Evolutionary conservation across 192 early-diverging fungal species (phyloP), one percentile per base, ranked within the genome.

Genomic region (Rhizoclosmatium globosum): DNA sequence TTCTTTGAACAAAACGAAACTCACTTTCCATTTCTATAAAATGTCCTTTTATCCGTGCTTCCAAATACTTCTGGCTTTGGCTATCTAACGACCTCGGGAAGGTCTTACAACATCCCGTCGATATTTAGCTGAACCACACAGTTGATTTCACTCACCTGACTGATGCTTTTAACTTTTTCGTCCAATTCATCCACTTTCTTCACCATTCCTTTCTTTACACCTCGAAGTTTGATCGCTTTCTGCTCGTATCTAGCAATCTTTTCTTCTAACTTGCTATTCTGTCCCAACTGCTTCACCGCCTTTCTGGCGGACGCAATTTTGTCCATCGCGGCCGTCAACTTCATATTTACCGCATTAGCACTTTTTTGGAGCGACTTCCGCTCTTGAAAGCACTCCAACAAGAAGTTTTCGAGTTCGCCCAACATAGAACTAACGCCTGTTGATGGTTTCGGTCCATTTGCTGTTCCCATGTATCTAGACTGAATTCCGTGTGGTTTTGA

Each of bases 1-100:
- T 7, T n/a, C 15, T 45, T 45, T 45, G 67, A 13, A 45, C 44
- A 6, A 62, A 78, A 0, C 1, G 41, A 2, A 11, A 80, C 82
- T 74, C 59, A 86, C 85, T 83, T 13, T 86, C 85, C 68, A 82
- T 74, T 57, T 78, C 62, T 64, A 76, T 31, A 56, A 78, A 84
- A 62, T 86, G 83, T n/a, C 59, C 19, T 56, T 79, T 70, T 11
- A 84, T 71, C 2, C 68, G 64, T 1, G 81, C 48, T 3, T 86
- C 80, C 45, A 86, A 46, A 57, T 77, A 85, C 43, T 79, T 84
- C 66, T 61, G 64, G 47, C 77, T 80, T 31, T 61, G 68, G 2
- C 7, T 9, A 50, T 85, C 85, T 7, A 83, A 41, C 17, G 83
- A 76, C 6, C 71, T 43, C 1, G 85, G 85, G 74, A 86, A 58